Conservation (phyloP, 352 stramenopile genomes). For the Sclerospora graminicola region DNA sequence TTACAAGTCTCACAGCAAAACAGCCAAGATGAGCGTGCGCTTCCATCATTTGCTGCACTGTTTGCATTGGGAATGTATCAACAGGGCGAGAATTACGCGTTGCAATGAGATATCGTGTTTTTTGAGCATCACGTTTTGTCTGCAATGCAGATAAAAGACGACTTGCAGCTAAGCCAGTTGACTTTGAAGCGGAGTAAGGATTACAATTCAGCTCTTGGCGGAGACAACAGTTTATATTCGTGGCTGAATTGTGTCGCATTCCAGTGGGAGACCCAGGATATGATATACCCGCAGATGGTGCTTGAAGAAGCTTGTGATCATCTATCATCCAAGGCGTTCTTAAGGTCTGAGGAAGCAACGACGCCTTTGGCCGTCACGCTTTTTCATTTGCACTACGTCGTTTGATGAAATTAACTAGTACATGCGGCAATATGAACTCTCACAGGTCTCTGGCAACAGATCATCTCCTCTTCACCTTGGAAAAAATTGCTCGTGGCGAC, state of each 20-base stretch:
- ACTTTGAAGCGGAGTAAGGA: conserved; percentile 6
- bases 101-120: conserved; percentile 52
- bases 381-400: conserved; percentile 47
- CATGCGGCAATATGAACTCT: conserved; percentile 5
- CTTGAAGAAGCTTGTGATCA: conserved; percentile 36
- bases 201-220: background rate
- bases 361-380: conserved; percentile 25
- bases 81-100: conserved; percentile 32
- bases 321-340: conserved; percentile 42
- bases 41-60: conserved; percentile 16
- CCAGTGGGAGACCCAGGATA: conserved; percentile 9
- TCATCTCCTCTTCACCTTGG: conserved; percentile 45
- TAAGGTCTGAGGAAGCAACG: conserved; percentile 13
- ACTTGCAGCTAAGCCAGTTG: conserved; percentile 27
- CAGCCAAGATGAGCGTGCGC: conserved; percentile 24
- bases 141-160: conserved; percentile 8
- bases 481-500: conserved; percentile 33
- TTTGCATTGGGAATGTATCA: conserved; percentile 58
- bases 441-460: conserved; percentile 28
- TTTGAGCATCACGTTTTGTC: conserved; percentile 47
- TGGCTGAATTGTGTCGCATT: conserved; percentile 30
- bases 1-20: conserved; percentile 17
- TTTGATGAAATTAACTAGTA: conserved; percentile 35
- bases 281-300: conserved; percentile 17
- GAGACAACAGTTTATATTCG: conserved; percentile 1